Evolutionary conservation across 352 stramenopile species (phyloP).

Genomic region (Globisporangium camurandrum): DNA sequence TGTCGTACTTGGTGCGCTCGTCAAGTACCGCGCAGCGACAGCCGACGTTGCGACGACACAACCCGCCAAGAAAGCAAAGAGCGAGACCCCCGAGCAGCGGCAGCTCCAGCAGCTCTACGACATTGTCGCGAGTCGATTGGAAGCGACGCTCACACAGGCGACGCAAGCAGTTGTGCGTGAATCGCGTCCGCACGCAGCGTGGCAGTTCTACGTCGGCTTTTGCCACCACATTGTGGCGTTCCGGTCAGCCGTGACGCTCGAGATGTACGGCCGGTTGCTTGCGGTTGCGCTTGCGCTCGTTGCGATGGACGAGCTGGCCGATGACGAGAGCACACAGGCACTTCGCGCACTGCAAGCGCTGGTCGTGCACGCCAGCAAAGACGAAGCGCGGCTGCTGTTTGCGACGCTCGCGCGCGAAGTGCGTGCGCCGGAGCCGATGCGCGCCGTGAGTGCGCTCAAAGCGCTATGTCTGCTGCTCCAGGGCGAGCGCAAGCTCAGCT

Average conservation of each 20-base stretch:
- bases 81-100: too few relatives aligned
- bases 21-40: slow-evolving; percentile 40
- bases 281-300: slow-evolving; percentile 34
- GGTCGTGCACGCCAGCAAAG: slow-evolving; percentile 51
- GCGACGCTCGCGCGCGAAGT: slow-evolving; percentile 54
- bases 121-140: slow-evolving; percentile 18
- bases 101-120: slow-evolving; percentile 4
- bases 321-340: not conserved
- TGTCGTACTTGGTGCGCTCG: slow-evolving; percentile 33
- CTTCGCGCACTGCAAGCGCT: slow-evolving; percentile 28
- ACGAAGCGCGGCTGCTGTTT: slow-evolving; percentile 62
- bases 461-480: slow-evolving; percentile 45
- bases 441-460: slow-evolving; percentile 49
- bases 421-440: slow-evolving; percentile 17
- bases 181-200: slow-evolving; percentile 17
- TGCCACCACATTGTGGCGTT: slow-evolving; percentile 48
- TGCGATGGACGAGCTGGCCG: slow-evolving; percentile 4
- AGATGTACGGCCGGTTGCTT: slow-evolving; percentile 60
- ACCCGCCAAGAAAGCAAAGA: too few relatives aligned
- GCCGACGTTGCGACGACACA: slow-evolving; percentile 13
- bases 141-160: slow-evolving; percentile 23
- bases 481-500: slow-evolving; percentile 53
- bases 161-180: slow-evolving; percentile 35
- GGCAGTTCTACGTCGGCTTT: slow-evolving; percentile 44
- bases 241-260: slow-evolving; percentile 30